Base-by-base conservation (phyloP, 805 yeast genomes). In the Yamadazyma akitaensis region DNA sequence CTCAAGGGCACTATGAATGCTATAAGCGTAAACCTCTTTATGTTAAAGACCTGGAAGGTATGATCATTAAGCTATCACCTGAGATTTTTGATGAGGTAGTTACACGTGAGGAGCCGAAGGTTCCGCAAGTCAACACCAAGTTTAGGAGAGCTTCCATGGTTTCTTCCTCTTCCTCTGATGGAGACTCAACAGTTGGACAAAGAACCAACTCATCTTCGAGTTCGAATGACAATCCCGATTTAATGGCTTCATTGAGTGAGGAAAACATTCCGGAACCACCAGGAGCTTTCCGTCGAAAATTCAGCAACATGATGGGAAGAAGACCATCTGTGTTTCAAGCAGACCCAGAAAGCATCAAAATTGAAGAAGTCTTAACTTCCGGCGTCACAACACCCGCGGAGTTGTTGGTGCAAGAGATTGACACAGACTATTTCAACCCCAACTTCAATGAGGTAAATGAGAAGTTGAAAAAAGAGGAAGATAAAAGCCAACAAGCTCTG, bases 1-100 rank as follows among this genome's bases (percentile, higher is more conserved):
- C 82, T 17, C 79, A 81, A 37, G 98, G 98, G 1, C 98, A 91
- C 60, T 91, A 90, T 61, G 96, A 91, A 57, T 88, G 96, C 56
- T 88, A 81, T 61, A 82, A 86, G 51, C 81, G 81, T 40, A 91
- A 90, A 60, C 92, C 94, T 2, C 61, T 76, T 3, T 76, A 74
- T 46, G 80, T 72, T 43, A 79, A 75, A 50, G 70, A 69, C 47
- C 55, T 61, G 16, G 76, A 69, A 6, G 74, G 76, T 0, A 61
- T 59, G 42, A 68, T 67, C 24, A 62, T 68, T 52, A 72, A 72
- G 53, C 54, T 72, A 41, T 63, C 71, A 2, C 74, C 75, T 1
- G 76, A 72, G 48, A 66, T 72, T 6, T 54, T 56, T 24, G 72
- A 66, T 28, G 63, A 56, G 9, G 46, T 50, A 1, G 40, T 53